A percentile compares a stretch with the other conserved stretches of the same genome.
phyloP scores from a whole-genome alignment of 2,329 filamentous ascomycete species.

The Orbilia blumenaviensis region DNA sequence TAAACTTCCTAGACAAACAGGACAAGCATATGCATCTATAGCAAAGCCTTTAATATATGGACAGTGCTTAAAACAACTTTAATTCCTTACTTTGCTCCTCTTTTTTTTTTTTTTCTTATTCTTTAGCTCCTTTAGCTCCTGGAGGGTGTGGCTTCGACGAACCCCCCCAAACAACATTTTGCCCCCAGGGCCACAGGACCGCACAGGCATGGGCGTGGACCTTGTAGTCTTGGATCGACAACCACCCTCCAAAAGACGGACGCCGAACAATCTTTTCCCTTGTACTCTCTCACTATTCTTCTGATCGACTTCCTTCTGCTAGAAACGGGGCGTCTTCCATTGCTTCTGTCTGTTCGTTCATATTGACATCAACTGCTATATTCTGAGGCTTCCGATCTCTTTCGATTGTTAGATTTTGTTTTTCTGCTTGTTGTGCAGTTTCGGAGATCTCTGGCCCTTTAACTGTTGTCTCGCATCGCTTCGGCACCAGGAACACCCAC shows the following conservation, averaged over 20 bases:
- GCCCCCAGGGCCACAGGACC: slow-evolving; percentile 28
- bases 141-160: slow-evolving; percentile 49
- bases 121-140: neutral
- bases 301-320: slow-evolving; percentile 35
- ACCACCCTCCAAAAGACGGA: slow-evolving; percentile 33
- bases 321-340: slow-evolving; percentile 46
- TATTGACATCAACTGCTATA: slow-evolving; percentile 42
- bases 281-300: slow-evolving; percentile 30
- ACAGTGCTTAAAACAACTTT: slow-evolving; percentile 50
- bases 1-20: slow-evolving; percentile 13
- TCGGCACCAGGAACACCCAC: slow-evolving; percentile 34
- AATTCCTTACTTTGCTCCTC: slow-evolving; percentile 30
- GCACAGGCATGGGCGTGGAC: slow-evolving; percentile 22
- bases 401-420: slow-evolving; percentile 1
- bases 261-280: slow-evolving; percentile 35
- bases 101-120: slow-evolving; percentile 12
- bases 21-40: slow-evolving; percentile 32
- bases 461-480: slow-evolving; percentile 41
- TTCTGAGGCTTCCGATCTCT: slow-evolving; percentile 26
- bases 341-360: slow-evolving; percentile 28
- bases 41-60: slow-evolving; percentile 16
- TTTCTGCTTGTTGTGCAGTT: slow-evolving; percentile 14
- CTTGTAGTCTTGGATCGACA: slow-evolving; percentile 37
- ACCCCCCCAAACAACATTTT: slow-evolving; percentile 38
- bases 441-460: slow-evolving; percentile 21